Percentiles rank a stretch among this genome's conserved stretches.
phyloP scores from a whole-genome alignment of 208 protist genomes.

The Lotmaria passim region DNA sequence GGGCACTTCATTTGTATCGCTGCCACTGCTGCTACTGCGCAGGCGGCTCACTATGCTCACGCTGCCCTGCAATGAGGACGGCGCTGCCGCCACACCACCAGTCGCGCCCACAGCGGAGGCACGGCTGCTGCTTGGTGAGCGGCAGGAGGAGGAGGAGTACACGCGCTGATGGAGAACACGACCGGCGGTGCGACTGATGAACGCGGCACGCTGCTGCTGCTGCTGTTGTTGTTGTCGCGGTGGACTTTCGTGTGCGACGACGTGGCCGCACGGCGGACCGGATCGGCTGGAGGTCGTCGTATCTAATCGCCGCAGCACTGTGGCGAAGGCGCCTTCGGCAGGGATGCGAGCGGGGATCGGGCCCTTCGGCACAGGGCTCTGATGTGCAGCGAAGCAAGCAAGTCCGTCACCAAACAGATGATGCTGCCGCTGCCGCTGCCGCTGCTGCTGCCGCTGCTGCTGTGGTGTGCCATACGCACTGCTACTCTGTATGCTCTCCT shows the following conservation, averaged over 20 bases:
- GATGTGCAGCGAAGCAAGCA: constrained; percentile 17
- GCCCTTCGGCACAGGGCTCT: constrained; percentile 13
- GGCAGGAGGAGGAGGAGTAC: not conserved
- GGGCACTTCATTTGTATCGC: not conserved
- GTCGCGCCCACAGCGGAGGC: not conserved
- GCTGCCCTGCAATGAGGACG: not conserved
- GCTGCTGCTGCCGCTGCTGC: constrained; percentile 6
- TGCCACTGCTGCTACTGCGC: constrained; percentile 6
- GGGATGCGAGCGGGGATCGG: not conserved
- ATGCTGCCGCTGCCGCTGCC: constrained; percentile 14
- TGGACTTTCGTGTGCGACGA: not conserved
- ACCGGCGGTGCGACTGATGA: constrained; percentile 12
- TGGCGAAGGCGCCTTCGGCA: not conserved
- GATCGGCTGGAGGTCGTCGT: not conserved
- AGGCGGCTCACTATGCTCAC: not conserved
- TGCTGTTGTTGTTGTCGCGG: constrained; percentile 2
- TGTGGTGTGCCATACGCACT: not conserved
- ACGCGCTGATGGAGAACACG: not conserved
- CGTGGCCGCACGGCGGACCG: not conserved
- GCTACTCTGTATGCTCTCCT: constrained; percentile 13
- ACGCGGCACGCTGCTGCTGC: constrained; percentile 1
- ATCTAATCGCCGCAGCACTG: constrained; percentile 11
- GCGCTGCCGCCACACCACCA: not conserved
- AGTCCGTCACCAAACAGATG: constrained; percentile 9
- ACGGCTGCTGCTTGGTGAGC: not conserved